Conservation (phyloP, 441 rosid genomes). For the Populus hybrid region DNA sequence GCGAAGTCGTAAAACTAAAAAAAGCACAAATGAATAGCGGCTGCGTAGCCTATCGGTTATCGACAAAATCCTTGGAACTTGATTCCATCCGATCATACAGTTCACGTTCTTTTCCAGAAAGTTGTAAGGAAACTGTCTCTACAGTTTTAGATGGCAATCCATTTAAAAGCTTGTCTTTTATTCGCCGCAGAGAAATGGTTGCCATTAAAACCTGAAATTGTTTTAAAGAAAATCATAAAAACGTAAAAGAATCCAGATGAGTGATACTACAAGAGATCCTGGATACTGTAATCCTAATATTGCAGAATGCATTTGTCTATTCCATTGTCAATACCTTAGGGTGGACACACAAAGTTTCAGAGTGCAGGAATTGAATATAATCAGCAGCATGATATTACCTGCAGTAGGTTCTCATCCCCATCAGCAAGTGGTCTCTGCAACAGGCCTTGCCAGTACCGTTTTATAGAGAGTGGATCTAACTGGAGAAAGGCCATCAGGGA, state of each 20-base stretch:
- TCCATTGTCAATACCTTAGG: no score
- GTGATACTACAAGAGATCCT: no score
- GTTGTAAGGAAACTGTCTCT: conserved; percentile 58
- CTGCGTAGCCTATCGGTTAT: conserved; percentile 43
- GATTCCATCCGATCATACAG: conserved; percentile 76
- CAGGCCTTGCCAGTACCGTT: conserved; percentile 70
- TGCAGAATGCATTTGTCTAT: no score
- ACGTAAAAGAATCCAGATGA: no score
- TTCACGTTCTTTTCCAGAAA: conserved; percentile 69
- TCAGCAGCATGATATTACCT: conserved; percentile 36
- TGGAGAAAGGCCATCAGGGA: conserved; percentile 79
- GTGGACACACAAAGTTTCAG: neutral
- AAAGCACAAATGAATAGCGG: conserved; percentile 63
- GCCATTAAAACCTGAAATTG: conserved; percentile 62
- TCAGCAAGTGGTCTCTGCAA: conserved; percentile 72
- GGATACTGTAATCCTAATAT: no score
- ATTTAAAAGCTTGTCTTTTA: conserved; percentile 60
- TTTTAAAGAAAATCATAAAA: neutral
- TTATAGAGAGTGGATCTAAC: conserved; percentile 30
- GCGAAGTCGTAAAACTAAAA: conserved; percentile 29
- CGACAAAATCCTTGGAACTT: conserved; percentile 62
- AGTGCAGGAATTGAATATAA: neutral
- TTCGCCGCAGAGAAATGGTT: conserved; percentile 74
- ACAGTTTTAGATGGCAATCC: conserved; percentile 33
- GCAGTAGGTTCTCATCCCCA: conserved; percentile 52